Evolutionary conservation across 2,329 filamentous ascomycete species (phyloP), one percentile per base, ranked within the genome.

Genomic region (Neopestalotiopsis sp.): DNA sequence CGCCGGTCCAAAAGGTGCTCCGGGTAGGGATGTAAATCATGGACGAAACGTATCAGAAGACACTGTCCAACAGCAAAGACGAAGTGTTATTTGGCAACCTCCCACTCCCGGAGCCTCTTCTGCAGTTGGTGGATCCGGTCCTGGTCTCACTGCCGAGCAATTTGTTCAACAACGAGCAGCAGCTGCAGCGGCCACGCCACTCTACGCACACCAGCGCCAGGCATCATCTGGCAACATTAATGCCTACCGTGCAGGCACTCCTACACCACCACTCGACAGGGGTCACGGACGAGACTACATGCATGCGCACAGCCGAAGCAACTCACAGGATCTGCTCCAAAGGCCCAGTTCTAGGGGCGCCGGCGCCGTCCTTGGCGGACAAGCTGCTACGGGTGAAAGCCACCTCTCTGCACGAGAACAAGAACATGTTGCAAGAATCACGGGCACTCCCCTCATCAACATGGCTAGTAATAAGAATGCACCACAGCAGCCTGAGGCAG

Each of bases 361-460:
- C 17, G 84, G 82, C 53, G 78, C 79, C 13, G 81, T 88, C 67
- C 80, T 89, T 28, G 83, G 82, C 61, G 77, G 76, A 40, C 78
- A 81, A 45, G 12, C 76, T 69, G 70, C 67, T 32, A n/a, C 45
- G 20, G 83, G 83, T 67, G 82, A 88, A 30, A 85, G 87, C 0
- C 88, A 91, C 68, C 85, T 97, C n/a, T 94, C 93, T 24, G 94
- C 94, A 20, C 89, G 92, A 17, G 94, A 97, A 79, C 94, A 97
- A 78, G 94, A 97, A 80, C 92, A 97, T 73, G 88, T 97, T n/a
- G 93, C 94, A 10, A 89, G 92, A 49, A 86, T 94, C 73, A 97
- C 94, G 0, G 92, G 93, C 1, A 90, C 90, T 0, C 92, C 94
- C 0, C 83, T 97, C 64, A 88, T 97, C 74, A 90, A 88, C 69